Evolutionary conservation across 148 eudicot genomes (phyloP).

Genomic region (Linanthus parryae): DNA sequence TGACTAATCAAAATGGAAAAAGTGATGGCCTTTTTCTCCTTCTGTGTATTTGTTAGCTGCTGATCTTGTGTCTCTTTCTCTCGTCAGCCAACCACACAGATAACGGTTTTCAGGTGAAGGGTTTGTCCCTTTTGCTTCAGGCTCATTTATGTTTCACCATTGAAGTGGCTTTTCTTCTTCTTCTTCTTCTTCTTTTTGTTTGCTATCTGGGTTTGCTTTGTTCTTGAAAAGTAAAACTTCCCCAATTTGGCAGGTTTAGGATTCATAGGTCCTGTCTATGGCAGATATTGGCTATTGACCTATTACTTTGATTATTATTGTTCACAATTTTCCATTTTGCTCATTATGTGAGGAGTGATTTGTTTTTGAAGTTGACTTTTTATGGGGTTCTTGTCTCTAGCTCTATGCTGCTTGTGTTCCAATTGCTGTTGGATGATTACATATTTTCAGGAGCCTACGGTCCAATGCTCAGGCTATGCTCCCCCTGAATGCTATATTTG

Average conservation of each 20-base stretch:
- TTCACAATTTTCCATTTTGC: background rate
- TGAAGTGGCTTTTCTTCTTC: background rate
- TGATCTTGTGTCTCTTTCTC: background rate
- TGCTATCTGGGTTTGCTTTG: constrained; percentile 1
- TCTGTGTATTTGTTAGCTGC: background rate
- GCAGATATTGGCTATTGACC: constrained; percentile 1
- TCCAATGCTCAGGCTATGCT: background rate
- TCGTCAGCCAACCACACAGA: background rate
- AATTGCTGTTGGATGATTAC: background rate
- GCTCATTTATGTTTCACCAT: background rate
- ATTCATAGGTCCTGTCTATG: background rate
- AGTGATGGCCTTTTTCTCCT: background rate
- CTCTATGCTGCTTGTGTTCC: background rate
- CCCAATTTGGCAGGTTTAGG: background rate
- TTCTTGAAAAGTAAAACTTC: background rate
- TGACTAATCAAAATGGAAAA: background rate
- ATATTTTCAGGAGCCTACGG: background rate
- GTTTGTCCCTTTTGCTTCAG: background rate
- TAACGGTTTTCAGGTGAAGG: background rate
- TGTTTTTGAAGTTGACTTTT: constrained; percentile 1
- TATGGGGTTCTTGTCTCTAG: background rate
- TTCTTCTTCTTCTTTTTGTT: too few relatives aligned
- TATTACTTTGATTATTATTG: background rate
- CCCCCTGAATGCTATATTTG: background rate
- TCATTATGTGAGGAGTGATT: background rate